These are phyloP conservation scores for Nicotiana otophora DNA, from an alignment of 257 asterid genomes.

Conservation along the genomic window DNA sequence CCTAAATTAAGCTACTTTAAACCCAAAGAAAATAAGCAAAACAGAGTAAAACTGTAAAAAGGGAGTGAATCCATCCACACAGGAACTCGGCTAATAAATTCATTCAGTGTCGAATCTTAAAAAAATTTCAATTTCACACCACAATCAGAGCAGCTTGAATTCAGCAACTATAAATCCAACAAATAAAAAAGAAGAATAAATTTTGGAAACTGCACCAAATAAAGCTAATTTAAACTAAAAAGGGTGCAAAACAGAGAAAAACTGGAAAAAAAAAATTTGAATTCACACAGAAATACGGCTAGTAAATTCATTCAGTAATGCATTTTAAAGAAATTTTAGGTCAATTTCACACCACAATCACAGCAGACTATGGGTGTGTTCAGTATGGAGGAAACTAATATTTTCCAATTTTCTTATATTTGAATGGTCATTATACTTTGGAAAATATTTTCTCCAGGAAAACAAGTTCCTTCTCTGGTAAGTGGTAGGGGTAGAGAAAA, in stretches of 20 bases:
- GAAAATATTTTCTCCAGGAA: no score
- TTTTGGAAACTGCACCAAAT: no score
- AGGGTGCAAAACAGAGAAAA: background rate
- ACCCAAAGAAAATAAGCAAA: constrained; percentile 6
- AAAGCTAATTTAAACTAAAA: background rate
- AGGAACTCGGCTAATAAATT: background rate
- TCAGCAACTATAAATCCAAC: background rate
- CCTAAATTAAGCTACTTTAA: constrained; percentile 4
- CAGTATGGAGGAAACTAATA: no score
- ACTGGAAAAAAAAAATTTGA: background rate
- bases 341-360: background rate
- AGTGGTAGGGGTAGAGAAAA: no score
- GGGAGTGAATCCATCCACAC: background rate
- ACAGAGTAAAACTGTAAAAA: background rate
- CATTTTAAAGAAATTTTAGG: background rate
- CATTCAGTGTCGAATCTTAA: background rate
- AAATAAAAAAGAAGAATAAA: no score
- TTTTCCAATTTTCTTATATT: no score
- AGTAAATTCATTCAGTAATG: background rate
- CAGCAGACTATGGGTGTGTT: no score
- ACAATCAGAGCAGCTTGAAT: background rate
- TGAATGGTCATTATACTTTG: no score
- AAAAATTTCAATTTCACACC: constrained; percentile 14
- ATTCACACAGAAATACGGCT: background rate
- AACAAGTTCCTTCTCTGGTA: no score